Percentiles rank a stretch among this genome's conserved stretches.
phyloP scores from a whole-genome alignment of 768 basidiomycete species.

The Lactarius psammicola region DNA sequence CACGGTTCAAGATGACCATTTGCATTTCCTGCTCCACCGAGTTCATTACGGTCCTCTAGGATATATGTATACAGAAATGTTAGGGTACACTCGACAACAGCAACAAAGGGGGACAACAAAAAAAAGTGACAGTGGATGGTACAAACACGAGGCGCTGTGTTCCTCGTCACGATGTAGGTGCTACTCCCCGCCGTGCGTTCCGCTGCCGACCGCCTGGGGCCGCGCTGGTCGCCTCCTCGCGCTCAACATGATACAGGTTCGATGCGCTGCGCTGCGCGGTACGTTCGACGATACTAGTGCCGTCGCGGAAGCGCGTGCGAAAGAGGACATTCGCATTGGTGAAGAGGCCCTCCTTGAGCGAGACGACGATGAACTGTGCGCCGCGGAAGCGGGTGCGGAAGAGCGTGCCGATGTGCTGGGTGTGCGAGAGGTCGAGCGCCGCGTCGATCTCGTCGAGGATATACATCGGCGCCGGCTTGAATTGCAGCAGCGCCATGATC shows the following conservation, averaged over 20 bases:
- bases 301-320: slow-evolving; percentile 89
- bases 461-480: slow-evolving; percentile 99
- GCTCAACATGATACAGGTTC: slow-evolving; percentile 35
- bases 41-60: not conserved
- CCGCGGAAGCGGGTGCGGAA: slow-evolving; percentile 98
- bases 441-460: slow-evolving; percentile 99
- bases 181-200: slow-evolving; percentile 13
- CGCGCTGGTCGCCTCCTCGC: slow-evolving; percentile 4
- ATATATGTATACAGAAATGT: not conserved
- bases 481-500: slow-evolving; percentile 98
- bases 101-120: not conserved
- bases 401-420: slow-evolving; percentile 96
- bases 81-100: not conserved
- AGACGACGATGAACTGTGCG: slow-evolving; percentile 97
- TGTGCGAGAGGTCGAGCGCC: slow-evolving; percentile 92
- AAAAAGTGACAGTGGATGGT: not conserved
- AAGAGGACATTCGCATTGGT: slow-evolving; percentile 97
- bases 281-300: slow-evolving; percentile 86
- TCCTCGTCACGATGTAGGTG: not conserved
- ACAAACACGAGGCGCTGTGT: not conserved
- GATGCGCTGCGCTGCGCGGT: slow-evolving; percentile 67
- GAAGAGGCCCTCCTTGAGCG: slow-evolving; percentile 94
- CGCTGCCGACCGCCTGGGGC: not conserved
- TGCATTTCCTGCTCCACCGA: not conserved
- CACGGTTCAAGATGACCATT: not conserved